Base-by-base conservation (phyloP, 352 stramenopile genomes). In the Globisporangium irregulare region DNA sequence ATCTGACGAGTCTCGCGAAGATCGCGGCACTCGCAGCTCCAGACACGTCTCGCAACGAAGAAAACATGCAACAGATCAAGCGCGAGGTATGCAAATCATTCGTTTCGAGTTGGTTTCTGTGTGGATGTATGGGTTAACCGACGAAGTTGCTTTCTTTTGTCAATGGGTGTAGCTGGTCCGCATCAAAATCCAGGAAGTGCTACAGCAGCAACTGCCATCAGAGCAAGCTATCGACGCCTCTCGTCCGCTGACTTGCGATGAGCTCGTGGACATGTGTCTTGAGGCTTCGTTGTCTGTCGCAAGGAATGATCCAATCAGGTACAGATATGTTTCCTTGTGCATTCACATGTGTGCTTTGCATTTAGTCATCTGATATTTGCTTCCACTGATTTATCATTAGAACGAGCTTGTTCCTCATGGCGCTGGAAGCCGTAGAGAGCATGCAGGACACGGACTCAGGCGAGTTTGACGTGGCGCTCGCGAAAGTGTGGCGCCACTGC, bases 1-100 rank as follows among this genome's bases (percentile, higher is more conserved):
- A 84, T 4, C 81, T 95, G 71, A 71, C 77, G 14, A 94, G 88
- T 43, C 86, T 94, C 64, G 82, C 85, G 0, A 93, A 94, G 56
- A 86, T 95, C n/a, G 86, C 86, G 43, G 78, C 84, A 2, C 73
- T 91, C 25, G 88, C 84, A n/a, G 74, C 70, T 3, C 76, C 82
- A 2, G 75, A 68, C 43, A 75, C 77, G 5, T 74, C 77, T 46
- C 62, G 70, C 25, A 61, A 77, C 38, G 67, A 82, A 36, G 69
- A 71, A 46, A 77, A 54, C 38, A 70, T 72, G 68, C 67, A 90
- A n/a, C 74, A 82, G 50, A 87, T 91, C 64, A 75, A 89, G 50
- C 78, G 78, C 18, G 85, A 93, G 81, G 84, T 92, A 72, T 41
- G 67, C 14, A 22, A 50, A 18, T 15, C 14, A 48, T 18, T 15